A percentile compares a stretch with the other conserved stretches of the same genome.
Evolutionary conservation across 2,329 filamentous ascomycete species (phyloP).

Genomic region (Monosporascus sp.): DNA sequence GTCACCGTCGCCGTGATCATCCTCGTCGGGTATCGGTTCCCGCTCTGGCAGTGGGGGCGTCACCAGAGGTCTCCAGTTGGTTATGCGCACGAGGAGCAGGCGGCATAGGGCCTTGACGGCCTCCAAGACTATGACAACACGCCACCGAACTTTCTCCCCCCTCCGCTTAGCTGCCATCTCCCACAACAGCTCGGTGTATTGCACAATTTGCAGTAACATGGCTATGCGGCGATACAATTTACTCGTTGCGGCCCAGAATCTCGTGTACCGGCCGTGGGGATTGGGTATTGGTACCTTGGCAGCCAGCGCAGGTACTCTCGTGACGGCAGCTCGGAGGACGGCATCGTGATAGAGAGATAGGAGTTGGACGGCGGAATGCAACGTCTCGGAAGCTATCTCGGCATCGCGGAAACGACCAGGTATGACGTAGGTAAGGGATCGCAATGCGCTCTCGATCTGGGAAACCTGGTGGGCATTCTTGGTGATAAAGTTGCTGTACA

Average conservation of each 20-base stretch:
- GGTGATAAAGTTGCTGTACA: conserved; percentile 86
- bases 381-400: conserved; percentile 88
- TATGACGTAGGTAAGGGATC: conserved; percentile 92
- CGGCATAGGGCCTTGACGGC: conserved; percentile 80
- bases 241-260: conserved; percentile 59
- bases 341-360: conserved; percentile 91
- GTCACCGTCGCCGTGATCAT: conserved; percentile 33
- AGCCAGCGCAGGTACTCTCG: conserved; percentile 54
- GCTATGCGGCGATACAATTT: conserved; percentile 76
- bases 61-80: conserved; percentile 75
- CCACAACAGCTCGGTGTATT: conserved; percentile 93
- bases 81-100: conserved; percentile 73
- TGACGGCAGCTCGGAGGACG: conserved; percentile 64
- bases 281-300: conserved; percentile 47
- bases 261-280: conserved; percentile 61
- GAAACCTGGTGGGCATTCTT: conserved; percentile 92
- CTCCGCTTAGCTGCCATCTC: conserved; percentile 92
- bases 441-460: conserved; percentile 88
- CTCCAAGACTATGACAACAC: conserved; percentile 80
- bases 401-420: conserved; percentile 88
- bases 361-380: conserved; percentile 84
- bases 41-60: conserved; percentile 82
- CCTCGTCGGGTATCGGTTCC: conserved; percentile 63
- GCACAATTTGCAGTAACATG: conserved; percentile 78
- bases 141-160: conserved; percentile 78